Evolutionary conservation across 2,329 filamentous ascomycete genomes (phyloP).

Genomic region (Epichloe amarillans): DNA sequence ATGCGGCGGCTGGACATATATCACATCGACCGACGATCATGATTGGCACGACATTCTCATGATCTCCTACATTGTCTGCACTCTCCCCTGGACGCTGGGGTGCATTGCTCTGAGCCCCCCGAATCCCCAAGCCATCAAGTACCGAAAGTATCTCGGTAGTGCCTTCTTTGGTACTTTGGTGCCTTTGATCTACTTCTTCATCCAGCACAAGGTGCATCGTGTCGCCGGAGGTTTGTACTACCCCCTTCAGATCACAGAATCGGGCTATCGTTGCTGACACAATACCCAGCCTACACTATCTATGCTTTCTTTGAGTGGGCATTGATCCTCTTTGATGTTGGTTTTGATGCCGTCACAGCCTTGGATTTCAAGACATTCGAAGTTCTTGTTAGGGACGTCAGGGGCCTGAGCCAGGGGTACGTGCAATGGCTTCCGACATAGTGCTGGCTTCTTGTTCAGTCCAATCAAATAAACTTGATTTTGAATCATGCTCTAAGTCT

Average conservation of each 20-base stretch:
- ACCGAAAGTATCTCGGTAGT: slow-evolving; percentile 70
- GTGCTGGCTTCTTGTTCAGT: slow-evolving; percentile 21
- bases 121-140: slow-evolving; percentile 71
- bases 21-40: slow-evolving; percentile 96
- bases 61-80: slow-evolving; percentile 93
- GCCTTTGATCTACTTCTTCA: slow-evolving; percentile 90
- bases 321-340: slow-evolving; percentile 87
- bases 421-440: slow-evolving; percentile 92
- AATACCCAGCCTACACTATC: slow-evolving; percentile 69
- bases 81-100: slow-evolving; percentile 81
- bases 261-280: background rate
- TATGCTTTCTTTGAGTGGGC: slow-evolving; percentile 99
- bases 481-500: slow-evolving; percentile 27
- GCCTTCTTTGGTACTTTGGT: slow-evolving; percentile 85
- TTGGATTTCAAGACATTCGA: slow-evolving; percentile 86
- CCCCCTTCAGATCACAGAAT: background rate
- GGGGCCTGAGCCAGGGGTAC: slow-evolving; percentile 93
- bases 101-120: slow-evolving; percentile 79
- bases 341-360: slow-evolving; percentile 87
- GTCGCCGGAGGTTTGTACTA: slow-evolving; percentile 68
- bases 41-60: slow-evolving; percentile 99
- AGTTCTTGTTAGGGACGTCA: slow-evolving; percentile 75
- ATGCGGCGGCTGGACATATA: slow-evolving; percentile 95
- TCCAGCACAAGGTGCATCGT: slow-evolving; percentile 95
- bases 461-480: slow-evolving; percentile 20